Evolutionary conservation across 139 green algal species (phyloP).

Genomic region (Zygnema circumcarinatum): DNA sequence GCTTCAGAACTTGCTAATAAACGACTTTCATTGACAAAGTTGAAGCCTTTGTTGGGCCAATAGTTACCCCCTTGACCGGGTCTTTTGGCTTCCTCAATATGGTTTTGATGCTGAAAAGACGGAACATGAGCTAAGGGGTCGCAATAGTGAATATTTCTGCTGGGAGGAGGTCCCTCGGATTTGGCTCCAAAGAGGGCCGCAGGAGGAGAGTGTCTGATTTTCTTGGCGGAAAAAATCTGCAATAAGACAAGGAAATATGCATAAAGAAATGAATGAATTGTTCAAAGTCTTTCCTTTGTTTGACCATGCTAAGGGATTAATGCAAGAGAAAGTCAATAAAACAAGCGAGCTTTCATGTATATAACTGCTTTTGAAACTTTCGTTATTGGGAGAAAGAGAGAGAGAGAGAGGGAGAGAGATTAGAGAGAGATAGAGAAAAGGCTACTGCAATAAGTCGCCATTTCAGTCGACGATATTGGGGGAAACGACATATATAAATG

Average conservation of each 20-base stretch:
- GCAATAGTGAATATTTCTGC: background rate
- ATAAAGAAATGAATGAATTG: background rate
- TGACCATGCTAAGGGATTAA: background rate
- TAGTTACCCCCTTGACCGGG: background rate
- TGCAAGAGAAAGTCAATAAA: constrained; percentile 5
- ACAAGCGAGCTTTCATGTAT: background rate
- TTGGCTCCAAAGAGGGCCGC: background rate
- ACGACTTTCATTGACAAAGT: background rate
- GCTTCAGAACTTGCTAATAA: background rate
- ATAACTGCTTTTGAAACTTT: background rate
- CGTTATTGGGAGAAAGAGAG: constrained; percentile 4
- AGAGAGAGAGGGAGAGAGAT: background rate
- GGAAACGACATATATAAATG: constrained; percentile 1
- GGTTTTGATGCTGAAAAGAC: no score
- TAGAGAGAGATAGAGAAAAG: background rate
- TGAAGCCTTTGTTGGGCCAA: background rate
- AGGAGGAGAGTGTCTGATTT: background rate
- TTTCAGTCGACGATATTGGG: background rate
- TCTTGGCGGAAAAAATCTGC: background rate
- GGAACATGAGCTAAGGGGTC: no score
- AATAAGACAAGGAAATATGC: background rate
- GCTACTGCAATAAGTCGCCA: background rate
- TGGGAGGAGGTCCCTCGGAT: background rate
- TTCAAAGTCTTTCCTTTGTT: no score
- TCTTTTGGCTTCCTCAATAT: no score